A percentile compares a stretch with the other conserved stretches of the same genome.
Evolutionary conservation across 2,329 filamentous ascomycete genomes (phyloP).

Genomic region (Talaromyces verruculosus): DNA sequence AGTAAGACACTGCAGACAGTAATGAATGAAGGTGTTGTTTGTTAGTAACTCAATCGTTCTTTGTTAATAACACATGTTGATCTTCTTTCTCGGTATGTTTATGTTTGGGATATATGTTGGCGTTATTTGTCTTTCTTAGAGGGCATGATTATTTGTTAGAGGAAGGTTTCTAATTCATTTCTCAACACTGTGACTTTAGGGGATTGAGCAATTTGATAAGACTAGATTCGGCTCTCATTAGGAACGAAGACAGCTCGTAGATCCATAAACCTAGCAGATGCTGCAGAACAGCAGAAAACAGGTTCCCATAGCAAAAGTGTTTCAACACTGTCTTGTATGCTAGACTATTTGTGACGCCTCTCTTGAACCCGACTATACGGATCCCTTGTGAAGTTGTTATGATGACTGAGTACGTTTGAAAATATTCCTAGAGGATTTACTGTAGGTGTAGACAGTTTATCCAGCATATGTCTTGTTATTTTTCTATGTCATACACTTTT

Average conservation of each 20-base stretch:
- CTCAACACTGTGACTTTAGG: too few species aligned
- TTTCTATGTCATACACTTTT: not conserved
- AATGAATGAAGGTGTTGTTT: not conserved
- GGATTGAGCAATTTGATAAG: too few species aligned
- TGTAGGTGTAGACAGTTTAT: not conserved
- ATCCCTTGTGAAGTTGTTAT: not conserved
- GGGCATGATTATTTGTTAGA: too few species aligned
- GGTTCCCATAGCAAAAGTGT: not conserved
- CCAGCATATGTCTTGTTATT: not conserved
- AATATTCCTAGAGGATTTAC: not conserved
- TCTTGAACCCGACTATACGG: not conserved
- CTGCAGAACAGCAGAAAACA: not conserved
- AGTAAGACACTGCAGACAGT: not conserved
- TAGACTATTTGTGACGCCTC: not conserved
- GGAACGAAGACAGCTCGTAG: not conserved
- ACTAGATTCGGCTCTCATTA: too few species aligned
- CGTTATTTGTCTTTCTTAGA: not conserved
- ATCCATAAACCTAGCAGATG: not conserved
- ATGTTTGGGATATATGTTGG: not conserved
- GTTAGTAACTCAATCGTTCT: too few species aligned
- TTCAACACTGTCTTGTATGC: not conserved
- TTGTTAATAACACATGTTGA: not conserved
- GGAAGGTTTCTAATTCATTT: too few species aligned
- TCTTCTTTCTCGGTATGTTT: not conserved
- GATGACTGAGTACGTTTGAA: not conserved